Percentiles rank a stretch among this genome's conserved stretches.
Conservation (phyloP, 2,329 filamentous ascomycete species). For the Trichoderma polysporum region DNA sequence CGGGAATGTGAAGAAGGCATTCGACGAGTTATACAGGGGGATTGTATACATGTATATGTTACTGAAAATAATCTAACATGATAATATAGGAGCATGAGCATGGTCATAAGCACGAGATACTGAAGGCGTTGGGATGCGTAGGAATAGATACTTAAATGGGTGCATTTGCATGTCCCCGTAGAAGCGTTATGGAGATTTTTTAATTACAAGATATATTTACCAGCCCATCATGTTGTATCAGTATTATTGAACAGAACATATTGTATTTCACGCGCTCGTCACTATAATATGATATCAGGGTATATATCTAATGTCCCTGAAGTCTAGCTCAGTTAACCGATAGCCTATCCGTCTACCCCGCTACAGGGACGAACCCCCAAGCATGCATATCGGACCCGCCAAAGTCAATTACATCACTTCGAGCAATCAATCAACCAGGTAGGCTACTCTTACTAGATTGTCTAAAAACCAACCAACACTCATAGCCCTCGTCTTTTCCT, state of each 20-base stretch:
- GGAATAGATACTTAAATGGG: background rate
- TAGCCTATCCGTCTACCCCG: slow-evolving; percentile 7
- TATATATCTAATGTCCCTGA: background rate
- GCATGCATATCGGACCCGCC: slow-evolving; percentile 24
- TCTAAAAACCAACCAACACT: background rate
- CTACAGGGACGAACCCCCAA: slow-evolving; percentile 15
- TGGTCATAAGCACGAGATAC: no score
- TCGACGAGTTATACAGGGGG: background rate
- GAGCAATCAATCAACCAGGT: slow-evolving; percentile 14
- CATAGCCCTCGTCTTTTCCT: background rate
- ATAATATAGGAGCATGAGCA: no score
- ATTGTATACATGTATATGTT: no score
- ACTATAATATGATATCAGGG: background rate
- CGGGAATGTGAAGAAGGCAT: slow-evolving; percentile 18
- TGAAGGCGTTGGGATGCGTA: no score
- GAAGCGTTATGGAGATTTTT: background rate
- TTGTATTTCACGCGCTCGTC: no score
- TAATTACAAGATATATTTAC: background rate
- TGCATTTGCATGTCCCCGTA: background rate
- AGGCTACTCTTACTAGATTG: no score
- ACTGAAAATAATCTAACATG: no score
- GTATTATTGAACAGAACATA: no score
- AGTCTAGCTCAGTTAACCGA: background rate
- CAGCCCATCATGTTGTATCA: no score
- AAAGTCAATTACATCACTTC: slow-evolving; percentile 33